These are phyloP conservation scores for Canariomyces notabilis DNA, from an alignment of 2,329 filamentous ascomycete species.

Conservation along the genomic window DNA sequence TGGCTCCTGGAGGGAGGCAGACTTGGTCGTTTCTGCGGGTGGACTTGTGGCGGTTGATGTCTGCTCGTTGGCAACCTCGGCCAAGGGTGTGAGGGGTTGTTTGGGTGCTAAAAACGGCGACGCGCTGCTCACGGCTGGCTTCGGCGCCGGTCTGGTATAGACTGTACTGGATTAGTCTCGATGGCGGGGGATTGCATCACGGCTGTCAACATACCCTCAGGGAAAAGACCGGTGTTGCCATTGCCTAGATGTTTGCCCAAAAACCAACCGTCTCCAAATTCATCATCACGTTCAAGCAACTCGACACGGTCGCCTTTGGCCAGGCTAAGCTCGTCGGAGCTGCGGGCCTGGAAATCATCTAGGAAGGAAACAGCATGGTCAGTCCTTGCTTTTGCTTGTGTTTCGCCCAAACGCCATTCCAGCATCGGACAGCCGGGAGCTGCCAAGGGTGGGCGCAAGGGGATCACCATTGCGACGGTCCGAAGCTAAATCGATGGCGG, in stretches of 20 bases:
- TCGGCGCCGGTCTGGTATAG: constrained; percentile 22
- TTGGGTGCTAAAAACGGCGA: constrained; percentile 18
- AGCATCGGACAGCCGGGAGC: neutral
- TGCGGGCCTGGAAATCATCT: constrained; percentile 92
- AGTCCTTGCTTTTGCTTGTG: constrained; percentile 7
- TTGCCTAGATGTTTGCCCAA: constrained; percentile 69
- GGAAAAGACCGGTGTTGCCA: constrained; percentile 72
- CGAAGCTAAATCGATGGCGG: neutral
- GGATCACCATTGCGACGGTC: neutral
- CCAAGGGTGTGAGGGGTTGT: constrained; percentile 26
- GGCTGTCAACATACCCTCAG: constrained; percentile 59
- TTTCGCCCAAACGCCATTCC: neutral
- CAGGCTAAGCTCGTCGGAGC: constrained; percentile 87
- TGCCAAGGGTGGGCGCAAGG: neutral
- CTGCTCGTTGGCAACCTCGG: constrained; percentile 26
- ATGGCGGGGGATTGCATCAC: constrained; percentile 2
- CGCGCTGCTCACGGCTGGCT: constrained; percentile 9
- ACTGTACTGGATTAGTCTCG: constrained; percentile 26
- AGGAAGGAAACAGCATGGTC: constrained; percentile 9
- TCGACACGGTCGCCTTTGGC: constrained; percentile 79
- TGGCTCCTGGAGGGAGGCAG: constrained; percentile 15
- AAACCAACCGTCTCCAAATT: constrained; percentile 86
- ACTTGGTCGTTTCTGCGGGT: constrained; percentile 10
- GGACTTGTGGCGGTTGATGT: constrained; percentile 12
- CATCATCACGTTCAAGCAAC: constrained; percentile 78